A percentile compares a stretch with the other conserved stretches of the same genome.
These are phyloP conservation scores for Suhomyces prunicola DNA, from an alignment of 805 yeast genomes.

Conservation along the genomic window DNA sequence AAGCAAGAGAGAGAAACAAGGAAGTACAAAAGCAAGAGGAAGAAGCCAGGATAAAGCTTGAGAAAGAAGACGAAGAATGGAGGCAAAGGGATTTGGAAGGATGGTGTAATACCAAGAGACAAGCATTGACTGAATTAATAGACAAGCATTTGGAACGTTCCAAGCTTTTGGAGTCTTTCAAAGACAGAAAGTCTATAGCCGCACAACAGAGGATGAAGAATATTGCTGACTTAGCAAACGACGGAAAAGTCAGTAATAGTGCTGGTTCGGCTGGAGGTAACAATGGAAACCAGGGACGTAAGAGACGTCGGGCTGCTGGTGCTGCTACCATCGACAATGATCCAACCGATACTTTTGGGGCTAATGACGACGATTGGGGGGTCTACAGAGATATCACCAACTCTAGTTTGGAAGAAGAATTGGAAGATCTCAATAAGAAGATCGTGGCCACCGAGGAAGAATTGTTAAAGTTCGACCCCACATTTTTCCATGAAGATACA, in stretches of 20 bases:
- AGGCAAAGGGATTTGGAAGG: constrained; percentile 67
- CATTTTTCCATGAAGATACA: constrained; percentile 82
- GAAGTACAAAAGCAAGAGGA: constrained; percentile 71
- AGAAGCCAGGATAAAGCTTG: constrained; percentile 56
- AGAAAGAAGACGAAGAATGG: constrained; percentile 70
- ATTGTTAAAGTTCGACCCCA: constrained; percentile 77
- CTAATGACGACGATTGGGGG: constrained; percentile 94
- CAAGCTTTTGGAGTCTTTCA: constrained; percentile 70
- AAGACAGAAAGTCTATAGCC: constrained; percentile 85
- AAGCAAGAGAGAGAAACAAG: constrained; percentile 80
- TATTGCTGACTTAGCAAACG: constrained; percentile 81
- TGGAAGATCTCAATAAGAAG: constrained; percentile 66
- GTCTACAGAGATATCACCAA: constrained; percentile 80
- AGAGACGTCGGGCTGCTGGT: constrained; percentile 38
- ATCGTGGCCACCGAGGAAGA: constrained; percentile 67
- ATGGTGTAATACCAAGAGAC: constrained; percentile 76
- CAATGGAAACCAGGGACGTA: constrained; percentile 45
- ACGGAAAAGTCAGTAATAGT: constrained; percentile 35
- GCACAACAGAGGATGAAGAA: constrained; percentile 91
- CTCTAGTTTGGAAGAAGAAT: constrained; percentile 73
- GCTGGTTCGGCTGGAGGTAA: constrained; percentile 42
- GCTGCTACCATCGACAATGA: constrained; percentile 79
- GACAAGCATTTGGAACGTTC: constrained; percentile 61
- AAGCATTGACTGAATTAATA: constrained; percentile 57
- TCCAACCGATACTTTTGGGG: constrained; percentile 91